Conservation (phyloP, 192 early-diverging fungal genomes). For the Rhizoclosmatium globosum region DNA sequence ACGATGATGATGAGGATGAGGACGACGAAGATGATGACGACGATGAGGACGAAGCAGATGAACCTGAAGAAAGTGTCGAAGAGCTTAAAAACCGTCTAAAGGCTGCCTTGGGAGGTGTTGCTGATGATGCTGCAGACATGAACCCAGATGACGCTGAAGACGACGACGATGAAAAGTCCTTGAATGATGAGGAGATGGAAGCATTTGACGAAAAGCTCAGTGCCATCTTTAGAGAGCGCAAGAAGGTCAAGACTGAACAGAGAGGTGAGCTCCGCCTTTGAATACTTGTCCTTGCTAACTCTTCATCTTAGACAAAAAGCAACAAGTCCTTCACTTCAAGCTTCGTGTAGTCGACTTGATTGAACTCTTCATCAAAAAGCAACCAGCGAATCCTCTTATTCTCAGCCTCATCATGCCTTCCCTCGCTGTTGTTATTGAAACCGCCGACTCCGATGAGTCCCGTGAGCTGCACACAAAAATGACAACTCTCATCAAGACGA, state of each 20-base stretch:
- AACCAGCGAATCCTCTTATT: slow-evolving; percentile 73
- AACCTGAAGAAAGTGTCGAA: slow-evolving; percentile 52
- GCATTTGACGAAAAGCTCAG: slow-evolving; percentile 91
- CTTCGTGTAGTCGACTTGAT: slow-evolving; percentile 86
- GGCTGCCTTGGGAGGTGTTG: slow-evolving; percentile 53
- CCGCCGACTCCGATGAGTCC: slow-evolving; percentile 46
- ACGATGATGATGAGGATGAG: slow-evolving; percentile 61
- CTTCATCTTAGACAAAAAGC: slow-evolving; percentile 67
- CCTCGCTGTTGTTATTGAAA: slow-evolving; percentile 66
- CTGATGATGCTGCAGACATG: slow-evolving; percentile 60
- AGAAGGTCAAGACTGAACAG: slow-evolving; percentile 79
- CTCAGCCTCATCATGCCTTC: slow-evolving; percentile 77
- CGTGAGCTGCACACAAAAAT: slow-evolving; percentile 77
- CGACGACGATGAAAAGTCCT: slow-evolving; percentile 64
- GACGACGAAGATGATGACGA: slow-evolving; percentile 58
- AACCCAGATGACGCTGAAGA: slow-evolving; percentile 65
- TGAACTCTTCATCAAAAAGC: slow-evolving; percentile 76
- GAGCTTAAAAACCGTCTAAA: slow-evolving; percentile 54
- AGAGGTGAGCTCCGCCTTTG: slow-evolving; percentile 59
- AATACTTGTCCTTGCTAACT: background rate
- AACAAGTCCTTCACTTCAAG: slow-evolving; percentile 88
- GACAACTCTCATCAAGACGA: slow-evolving; percentile 65
- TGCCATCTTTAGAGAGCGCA: slow-evolving; percentile 89
- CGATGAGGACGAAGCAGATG: slow-evolving; percentile 58
- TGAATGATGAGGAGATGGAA: slow-evolving; percentile 88